These are phyloP conservation scores for Dipteronia sinensis DNA, from an alignment of 345 rosid genomes.

Conservation along the genomic window DNA sequence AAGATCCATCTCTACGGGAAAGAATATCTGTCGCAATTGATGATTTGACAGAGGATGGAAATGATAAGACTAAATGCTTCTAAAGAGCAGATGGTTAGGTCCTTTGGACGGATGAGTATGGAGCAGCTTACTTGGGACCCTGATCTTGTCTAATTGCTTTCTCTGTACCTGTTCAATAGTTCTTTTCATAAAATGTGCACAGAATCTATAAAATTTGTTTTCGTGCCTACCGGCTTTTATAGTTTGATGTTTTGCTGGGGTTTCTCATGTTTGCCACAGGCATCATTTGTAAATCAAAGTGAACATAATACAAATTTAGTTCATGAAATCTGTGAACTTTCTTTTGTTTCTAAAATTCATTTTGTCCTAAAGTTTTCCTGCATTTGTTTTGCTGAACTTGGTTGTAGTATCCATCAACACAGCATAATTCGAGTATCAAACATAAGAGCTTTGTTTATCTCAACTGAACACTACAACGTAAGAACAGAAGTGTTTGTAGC, in stretches of 20 bases:
- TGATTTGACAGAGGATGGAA: conserved; percentile 40
- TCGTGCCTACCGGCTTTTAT: neutral
- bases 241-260: neutral
- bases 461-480: no score
- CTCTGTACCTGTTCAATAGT: neutral
- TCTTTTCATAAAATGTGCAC: neutral
- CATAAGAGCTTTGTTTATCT: no score
- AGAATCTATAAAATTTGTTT: neutral
- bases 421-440: no score
- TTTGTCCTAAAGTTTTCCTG: no score
- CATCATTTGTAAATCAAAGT: neutral
- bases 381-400: neutral
- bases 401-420: neutral
- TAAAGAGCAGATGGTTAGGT: conserved; percentile 45
- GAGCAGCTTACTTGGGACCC: conserved; percentile 43
- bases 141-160: conserved; percentile 22
- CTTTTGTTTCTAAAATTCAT: no score
- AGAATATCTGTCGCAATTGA: conserved; percentile 42
- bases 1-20: conserved; percentile 39
- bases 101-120: conserved; percentile 46
- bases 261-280: neutral
- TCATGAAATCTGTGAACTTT: no score
- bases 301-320: no score
- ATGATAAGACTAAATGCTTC: conserved; percentile 38
- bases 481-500: no score